Conservation (phyloP, 2,329 filamentous ascomycete genomes). For the Fusarium annulatum region DNA sequence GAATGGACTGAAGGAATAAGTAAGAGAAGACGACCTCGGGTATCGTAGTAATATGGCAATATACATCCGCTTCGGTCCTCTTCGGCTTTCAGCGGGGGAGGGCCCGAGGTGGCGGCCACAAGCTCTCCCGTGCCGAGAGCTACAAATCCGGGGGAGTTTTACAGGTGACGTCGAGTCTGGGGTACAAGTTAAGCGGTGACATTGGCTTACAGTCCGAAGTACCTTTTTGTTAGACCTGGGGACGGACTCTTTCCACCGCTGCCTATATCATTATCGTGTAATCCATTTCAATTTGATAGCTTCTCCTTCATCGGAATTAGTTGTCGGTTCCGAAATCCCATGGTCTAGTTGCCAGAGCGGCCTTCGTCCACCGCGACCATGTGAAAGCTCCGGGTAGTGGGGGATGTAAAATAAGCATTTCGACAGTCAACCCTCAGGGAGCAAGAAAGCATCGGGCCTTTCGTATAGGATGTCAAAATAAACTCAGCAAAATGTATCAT, state of each 20-base stretch:
- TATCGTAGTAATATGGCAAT: constrained; percentile 21
- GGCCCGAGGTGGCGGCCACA: constrained; percentile 41
- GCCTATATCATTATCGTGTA: neutral
- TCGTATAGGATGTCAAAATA: too few species aligned
- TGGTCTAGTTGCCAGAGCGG: constrained; percentile 11
- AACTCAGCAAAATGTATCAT: too few species aligned
- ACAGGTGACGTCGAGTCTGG: constrained; percentile 26
- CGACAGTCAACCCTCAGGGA: neutral
- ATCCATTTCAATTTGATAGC: neutral
- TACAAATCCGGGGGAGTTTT: constrained; percentile 30
- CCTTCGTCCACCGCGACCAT: constrained; percentile 35
- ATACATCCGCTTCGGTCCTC: constrained; percentile 46
- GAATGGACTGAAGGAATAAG: constrained; percentile 9
- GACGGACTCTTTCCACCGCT: neutral
- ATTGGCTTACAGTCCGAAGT: neutral
- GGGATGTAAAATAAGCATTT: neutral
- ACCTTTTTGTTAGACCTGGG: neutral
- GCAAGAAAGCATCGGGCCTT: too few species aligned
- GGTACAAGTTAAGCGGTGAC: constrained; percentile 6
- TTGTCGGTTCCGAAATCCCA: constrained; percentile 6
- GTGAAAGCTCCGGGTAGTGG: constrained; percentile 24
- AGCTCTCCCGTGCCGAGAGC: constrained; percentile 37
- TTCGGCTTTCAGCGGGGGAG: constrained; percentile 53
- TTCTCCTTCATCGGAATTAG: neutral
- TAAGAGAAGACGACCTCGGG: constrained; percentile 33